Conservation (phyloP, 140 eudicot genomes). For the Flaveria floridana region DNA sequence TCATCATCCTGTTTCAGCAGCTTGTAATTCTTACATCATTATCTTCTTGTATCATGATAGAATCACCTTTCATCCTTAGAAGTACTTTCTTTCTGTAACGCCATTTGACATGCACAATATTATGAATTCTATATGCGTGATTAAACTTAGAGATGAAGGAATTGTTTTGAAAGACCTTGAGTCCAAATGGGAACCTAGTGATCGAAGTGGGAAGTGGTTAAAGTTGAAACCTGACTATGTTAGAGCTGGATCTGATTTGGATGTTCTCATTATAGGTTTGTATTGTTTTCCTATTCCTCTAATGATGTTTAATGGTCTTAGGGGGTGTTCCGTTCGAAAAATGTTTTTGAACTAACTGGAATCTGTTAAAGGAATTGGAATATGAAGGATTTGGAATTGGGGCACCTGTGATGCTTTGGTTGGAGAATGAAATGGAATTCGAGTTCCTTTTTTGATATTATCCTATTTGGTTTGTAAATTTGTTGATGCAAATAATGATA, state of each 20-base stretch:
- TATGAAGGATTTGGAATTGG: not conserved
- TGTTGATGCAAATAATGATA: not conserved
- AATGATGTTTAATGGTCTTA: constrained; percentile 18
- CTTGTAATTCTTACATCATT: constrained; percentile 11
- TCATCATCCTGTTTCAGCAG: not conserved
- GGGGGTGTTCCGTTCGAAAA: not conserved
- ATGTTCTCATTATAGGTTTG: constrained; percentile 87
- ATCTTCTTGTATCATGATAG: not conserved
- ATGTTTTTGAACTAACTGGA: constrained; percentile 4
- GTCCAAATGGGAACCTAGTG: constrained; percentile 98
- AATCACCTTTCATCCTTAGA: not conserved
- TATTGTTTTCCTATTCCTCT: constrained; percentile 5
- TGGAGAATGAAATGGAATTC: not conserved
- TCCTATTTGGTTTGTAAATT: constrained; percentile 1
- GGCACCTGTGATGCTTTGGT: too few species aligned
- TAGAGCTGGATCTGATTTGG: constrained; percentile 90
- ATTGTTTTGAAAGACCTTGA: constrained; percentile 81
- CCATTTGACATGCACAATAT: constrained; percentile 16
- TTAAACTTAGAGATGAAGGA: constrained; percentile 75
- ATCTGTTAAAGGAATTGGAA: constrained; percentile 7
- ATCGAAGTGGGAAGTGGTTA: constrained; percentile 95
- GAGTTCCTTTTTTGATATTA: not conserved
- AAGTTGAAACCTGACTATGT: constrained; percentile 94
- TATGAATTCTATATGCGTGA: constrained; percentile 14
- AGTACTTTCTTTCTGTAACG: not conserved